Percentiles rank a stretch among this genome's conserved stretches.
Conservation (phyloP, 306 rosid species). For the Carpinus viminea region DNA sequence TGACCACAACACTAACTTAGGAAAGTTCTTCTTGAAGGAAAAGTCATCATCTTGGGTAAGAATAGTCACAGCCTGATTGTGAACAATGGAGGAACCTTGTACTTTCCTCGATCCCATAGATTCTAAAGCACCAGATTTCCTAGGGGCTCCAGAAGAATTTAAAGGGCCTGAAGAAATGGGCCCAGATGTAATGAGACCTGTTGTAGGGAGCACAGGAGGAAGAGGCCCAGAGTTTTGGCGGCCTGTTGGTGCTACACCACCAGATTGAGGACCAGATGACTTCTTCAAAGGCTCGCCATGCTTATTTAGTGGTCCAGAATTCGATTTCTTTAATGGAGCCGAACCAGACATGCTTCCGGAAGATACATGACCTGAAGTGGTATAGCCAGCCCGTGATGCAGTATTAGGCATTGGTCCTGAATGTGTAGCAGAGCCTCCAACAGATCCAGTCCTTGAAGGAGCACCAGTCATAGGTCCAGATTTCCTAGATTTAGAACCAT, state of each 20-base stretch:
- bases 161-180: constrained; percentile 92
- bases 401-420: constrained; percentile 90
- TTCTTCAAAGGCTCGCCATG: constrained; percentile 97
- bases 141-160: constrained; percentile 95
- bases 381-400: constrained; percentile 66
- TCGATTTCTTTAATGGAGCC: constrained; percentile 77
- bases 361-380: constrained; percentile 68
- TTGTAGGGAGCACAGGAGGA: constrained; percentile 88
- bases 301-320: constrained; percentile 92
- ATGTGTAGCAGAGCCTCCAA: constrained; percentile 89
- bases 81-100: constrained; percentile 49
- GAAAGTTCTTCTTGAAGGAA: constrained; percentile 87
- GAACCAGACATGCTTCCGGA: constrained; percentile 63
- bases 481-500: constrained; percentile 89
- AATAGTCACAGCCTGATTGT: constrained; percentile 83
- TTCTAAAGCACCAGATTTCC: constrained; percentile 92
- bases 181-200: constrained; percentile 95
- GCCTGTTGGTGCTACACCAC: constrained; percentile 60
- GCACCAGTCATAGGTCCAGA: constrained; percentile 78
- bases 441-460: constrained; percentile 89
- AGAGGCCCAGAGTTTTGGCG: constrained; percentile 97
- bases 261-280: constrained; percentile 98
- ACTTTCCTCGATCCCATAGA: constrained; percentile 75
- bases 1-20: constrained; percentile 90
- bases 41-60: constrained; percentile 73